phyloP scores from a whole-genome alignment of 768 basidiomycete genomes.

The Psilocybe cubensis region DNA sequence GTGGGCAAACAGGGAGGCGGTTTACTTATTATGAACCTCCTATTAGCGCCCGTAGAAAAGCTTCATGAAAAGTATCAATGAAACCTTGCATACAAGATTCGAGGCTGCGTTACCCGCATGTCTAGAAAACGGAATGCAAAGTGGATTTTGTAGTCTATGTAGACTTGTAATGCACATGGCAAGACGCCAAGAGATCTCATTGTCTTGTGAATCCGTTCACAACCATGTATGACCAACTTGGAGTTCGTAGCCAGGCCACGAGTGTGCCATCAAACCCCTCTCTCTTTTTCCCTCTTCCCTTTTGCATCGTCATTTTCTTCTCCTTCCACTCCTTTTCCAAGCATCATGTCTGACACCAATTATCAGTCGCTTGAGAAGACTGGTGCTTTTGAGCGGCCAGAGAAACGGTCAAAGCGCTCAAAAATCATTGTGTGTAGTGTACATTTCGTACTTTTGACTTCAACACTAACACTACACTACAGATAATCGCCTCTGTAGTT shows the following conservation, averaged over 20 bases:
- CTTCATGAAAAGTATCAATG: too few species aligned
- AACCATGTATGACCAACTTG: neutral
- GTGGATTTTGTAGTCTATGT: neutral
- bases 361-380: conserved; percentile 26
- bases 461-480: neutral
- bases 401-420: conserved; percentile 40
- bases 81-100: too few species aligned
- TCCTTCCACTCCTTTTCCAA: conserved; percentile 11
- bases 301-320: conserved; percentile 7
- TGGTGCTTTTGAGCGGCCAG: conserved; percentile 33
- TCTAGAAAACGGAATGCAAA: neutral
- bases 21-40: too few species aligned
- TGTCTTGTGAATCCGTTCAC: neutral
- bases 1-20: too few species aligned
- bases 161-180: neutral
- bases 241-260: neutral
- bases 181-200: neutral
- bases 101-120: neutral
- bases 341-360: conserved; percentile 17
- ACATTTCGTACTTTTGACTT: neutral
- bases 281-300: conserved; percentile 1
- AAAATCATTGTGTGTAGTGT: conserved; percentile 58
- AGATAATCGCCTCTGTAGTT: conserved; percentile 59
- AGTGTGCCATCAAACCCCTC: conserved; percentile 5
- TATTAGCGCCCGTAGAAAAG: too few species aligned